Base-by-base conservation (phyloP, 345 rosid species). In the Psidium guajava region DNA sequence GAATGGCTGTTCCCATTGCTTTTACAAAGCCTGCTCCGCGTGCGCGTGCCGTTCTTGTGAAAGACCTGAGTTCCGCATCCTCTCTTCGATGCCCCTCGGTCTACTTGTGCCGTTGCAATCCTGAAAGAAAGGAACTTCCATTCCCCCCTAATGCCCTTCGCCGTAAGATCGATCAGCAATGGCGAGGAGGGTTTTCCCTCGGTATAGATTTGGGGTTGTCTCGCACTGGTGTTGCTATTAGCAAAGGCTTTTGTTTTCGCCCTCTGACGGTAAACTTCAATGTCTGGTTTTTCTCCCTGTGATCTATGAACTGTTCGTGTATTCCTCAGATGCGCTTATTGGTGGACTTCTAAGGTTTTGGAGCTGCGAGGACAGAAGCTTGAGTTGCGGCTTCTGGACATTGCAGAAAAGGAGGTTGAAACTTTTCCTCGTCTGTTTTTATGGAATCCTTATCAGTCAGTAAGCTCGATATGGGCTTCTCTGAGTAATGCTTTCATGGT, bases 111-210 rank as follows among this genome's bases (percentile, higher is more conserved):
- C 56, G 54, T 42, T 61, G 36, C 21, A 77, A 52, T 52, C 82
- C 64, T 61, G 20, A 47, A 51, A n/a, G 44, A 50, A 77, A 87
- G 5, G 97, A 94, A 82, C 80, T 36, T 69, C 25, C 80, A 69
- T 77, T 94, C n/a, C 96, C 94, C 7, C 94, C 99, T 1, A 95
- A 97, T 82, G 98, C 94, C 81, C 82, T 87, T 87, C 93, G 93
- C 81, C 95, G 95, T 91, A 89, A 88, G 88, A 87, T 4, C 40
- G 93, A 95, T 88, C 87, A 85, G 2, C 84, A 83, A 16, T 97
- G 98, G 97, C 90, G 93, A 85, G 95, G 96, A 54, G 99, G 99
- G 85, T 97, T 95, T 88, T 95, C 98, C 85, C 91, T 97, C 12
- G 99, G 98, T 22, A 91, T 95, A 27, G 98, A 97, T 89, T 86